Base-by-base conservation (phyloP, 495 filamentous ascomycete species). In the Penicillium antarcticum region DNA sequence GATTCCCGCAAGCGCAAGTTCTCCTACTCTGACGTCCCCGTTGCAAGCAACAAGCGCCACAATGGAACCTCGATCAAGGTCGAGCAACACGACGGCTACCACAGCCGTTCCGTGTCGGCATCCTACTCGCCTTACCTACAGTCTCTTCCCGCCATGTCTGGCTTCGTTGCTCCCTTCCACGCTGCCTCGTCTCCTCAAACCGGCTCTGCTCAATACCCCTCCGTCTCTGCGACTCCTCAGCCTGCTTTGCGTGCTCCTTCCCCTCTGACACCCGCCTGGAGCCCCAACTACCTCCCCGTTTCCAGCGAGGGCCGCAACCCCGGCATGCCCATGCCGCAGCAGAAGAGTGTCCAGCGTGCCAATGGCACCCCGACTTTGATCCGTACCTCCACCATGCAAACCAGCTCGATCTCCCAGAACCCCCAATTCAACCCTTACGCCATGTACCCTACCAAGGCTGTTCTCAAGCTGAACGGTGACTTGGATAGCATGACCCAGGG, bases 361-460 rank as follows among this genome's bases (percentile, higher is more conserved):
- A 40, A 62, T 11, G 67, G 65, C 11, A 87, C 79, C 68, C 92
- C 78, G 40, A 82, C 80, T 45, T 72, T 98, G 16, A 86, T 96
- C 45, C 80, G 94, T 35, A 95, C 94, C 2, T 95, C 91, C 17
- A 94, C 87, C 2, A 57, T 96, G 17, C 80, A 83, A 48, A 71
- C 76, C 4, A 73, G 62, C 44, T 68, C 66, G 62, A 43, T 78
- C n/a, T 54, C 70, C 19, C 63, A 76, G 26, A 60, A 70, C 18
- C 61, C 80, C 17, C 45, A 68, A 0, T 91, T 94, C 72, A 92
- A 92, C 62, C 87, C 89, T 0, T 95, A 95, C 57, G 77, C 83
- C 0, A 79, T 91, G 48, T 95, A 94, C 60, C 85, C 89, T n/a
- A 81, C 84, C 50, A 96, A 95, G 72, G 94, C 91, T 0, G 71